phyloP scores from a whole-genome alignment of 2,329 filamentous ascomycete species.

The Lachnellula suecica region DNA sequence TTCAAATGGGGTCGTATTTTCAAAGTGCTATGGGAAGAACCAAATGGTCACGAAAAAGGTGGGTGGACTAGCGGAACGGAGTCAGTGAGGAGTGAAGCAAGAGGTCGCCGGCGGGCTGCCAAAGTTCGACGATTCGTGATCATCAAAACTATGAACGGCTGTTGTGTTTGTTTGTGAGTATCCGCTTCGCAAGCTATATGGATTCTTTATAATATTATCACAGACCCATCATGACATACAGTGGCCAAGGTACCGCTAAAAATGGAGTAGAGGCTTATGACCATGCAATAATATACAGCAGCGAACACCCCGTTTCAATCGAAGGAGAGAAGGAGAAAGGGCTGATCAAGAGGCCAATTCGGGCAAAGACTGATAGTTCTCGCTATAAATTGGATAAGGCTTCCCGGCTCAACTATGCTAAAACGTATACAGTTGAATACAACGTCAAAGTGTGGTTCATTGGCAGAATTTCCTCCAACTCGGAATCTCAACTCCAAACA shows the following conservation, averaged over 20 bases:
- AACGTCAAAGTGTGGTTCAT: constrained; percentile 14
- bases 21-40: constrained; percentile 11
- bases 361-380: background rate
- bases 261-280: constrained; percentile 3
- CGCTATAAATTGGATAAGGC: background rate
- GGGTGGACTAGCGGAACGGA: background rate
- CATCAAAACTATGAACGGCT: background rate
- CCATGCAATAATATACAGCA: constrained; percentile 11
- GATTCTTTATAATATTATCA: background rate
- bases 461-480: background rate
- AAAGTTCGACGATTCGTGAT: constrained; percentile 17
- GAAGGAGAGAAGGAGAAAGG: constrained; percentile 1
- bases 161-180: constrained; percentile 13
- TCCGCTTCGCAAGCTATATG: background rate
- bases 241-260: constrained; percentile 1
- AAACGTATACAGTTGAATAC: constrained; percentile 16
- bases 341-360: constrained; percentile 1
- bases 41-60: background rate
- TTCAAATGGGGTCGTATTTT: constrained; percentile 5
- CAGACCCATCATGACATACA: constrained; percentile 18
- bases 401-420: constrained; percentile 15
- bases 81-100: background rate
- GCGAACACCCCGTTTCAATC: background rate
- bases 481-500: background rate
- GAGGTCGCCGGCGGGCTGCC: background rate